Evolutionary conservation across 1,284 basidiomycete genomes (phyloP).

Genomic region (Austroboletus niveus): DNA sequence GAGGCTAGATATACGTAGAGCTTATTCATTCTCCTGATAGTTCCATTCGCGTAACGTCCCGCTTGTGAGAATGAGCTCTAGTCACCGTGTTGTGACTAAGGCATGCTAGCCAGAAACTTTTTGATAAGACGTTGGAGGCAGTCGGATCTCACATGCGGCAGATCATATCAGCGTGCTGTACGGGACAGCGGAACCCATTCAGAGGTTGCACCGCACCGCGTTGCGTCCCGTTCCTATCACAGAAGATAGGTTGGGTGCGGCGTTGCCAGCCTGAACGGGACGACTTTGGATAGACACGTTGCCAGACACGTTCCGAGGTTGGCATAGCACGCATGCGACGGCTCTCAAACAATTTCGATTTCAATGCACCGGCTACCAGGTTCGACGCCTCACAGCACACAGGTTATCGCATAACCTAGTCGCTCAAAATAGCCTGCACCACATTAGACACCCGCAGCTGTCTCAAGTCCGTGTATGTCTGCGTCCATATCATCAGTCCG

Average conservation of each 20-base stretch:
- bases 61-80: no score
- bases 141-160: neutral
- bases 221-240: neutral
- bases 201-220: no score
- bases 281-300: no score
- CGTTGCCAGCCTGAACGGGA: no score
- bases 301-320: neutral
- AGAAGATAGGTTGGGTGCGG: neutral
- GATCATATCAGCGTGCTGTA: neutral
- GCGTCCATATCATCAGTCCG: slow-evolving; percentile 1
- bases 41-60: no score
- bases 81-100: no score
- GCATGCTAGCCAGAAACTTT: neutral
- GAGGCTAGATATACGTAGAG: no score
- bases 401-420: slow-evolving; percentile 38
- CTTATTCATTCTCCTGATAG: no score
- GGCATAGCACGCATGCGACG: neutral
- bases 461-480: slow-evolving; percentile 93
- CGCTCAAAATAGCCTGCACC: slow-evolving; percentile 84
- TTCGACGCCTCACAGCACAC: neutral
- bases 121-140: neutral
- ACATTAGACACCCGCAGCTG: slow-evolving; percentile 90
- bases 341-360: neutral
- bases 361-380: neutral
- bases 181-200: no score